These are phyloP conservation scores for Chrysanthemum lavandulifolium DNA, from an alignment of 129 eudicot genomes.

Conservation along the genomic window DNA sequence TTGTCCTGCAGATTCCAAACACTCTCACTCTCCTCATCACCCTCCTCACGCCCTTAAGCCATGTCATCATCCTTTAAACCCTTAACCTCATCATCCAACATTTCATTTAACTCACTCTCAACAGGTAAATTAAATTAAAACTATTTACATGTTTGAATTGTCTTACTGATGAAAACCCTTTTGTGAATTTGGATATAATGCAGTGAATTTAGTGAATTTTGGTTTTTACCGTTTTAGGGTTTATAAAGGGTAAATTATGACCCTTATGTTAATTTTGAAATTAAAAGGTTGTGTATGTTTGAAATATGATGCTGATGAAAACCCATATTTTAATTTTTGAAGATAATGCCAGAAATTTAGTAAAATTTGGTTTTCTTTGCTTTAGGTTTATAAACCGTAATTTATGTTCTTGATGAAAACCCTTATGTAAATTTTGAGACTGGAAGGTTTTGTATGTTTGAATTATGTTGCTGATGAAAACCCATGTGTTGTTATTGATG, in stretches of 20 bases:
- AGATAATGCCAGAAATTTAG: not conserved
- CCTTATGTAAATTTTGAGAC: too few relatives aligned
- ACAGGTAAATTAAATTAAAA: slow-evolving; percentile 36
- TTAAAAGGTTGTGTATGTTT: not conserved
- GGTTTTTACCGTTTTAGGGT: too few relatives aligned
- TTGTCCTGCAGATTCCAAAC: slow-evolving; percentile 48
- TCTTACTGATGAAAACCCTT: not conserved
- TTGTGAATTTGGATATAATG: too few relatives aligned
- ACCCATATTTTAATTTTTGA: not conserved
- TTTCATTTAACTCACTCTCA: slow-evolving; percentile 54
- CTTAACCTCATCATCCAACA: slow-evolving; percentile 56
- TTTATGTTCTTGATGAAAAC: too few relatives aligned
- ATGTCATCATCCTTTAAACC: slow-evolving; percentile 41
- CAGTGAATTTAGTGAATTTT: not conserved
- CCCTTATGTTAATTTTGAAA: too few relatives aligned
- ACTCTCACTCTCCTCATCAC: slow-evolving; percentile 48
- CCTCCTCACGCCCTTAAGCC: slow-evolving; percentile 38
- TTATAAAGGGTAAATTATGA: too few relatives aligned
- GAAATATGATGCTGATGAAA: not conserved
- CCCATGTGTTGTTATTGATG: not conserved
- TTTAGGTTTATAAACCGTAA: too few relatives aligned
- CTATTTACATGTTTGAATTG: not conserved
- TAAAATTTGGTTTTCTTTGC: too few relatives aligned
- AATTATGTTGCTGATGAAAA: not conserved
- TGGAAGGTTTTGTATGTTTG: not conserved